Base-by-base conservation (phyloP, 805 yeast species). In the Metschnikowia picachoensis region DNA sequence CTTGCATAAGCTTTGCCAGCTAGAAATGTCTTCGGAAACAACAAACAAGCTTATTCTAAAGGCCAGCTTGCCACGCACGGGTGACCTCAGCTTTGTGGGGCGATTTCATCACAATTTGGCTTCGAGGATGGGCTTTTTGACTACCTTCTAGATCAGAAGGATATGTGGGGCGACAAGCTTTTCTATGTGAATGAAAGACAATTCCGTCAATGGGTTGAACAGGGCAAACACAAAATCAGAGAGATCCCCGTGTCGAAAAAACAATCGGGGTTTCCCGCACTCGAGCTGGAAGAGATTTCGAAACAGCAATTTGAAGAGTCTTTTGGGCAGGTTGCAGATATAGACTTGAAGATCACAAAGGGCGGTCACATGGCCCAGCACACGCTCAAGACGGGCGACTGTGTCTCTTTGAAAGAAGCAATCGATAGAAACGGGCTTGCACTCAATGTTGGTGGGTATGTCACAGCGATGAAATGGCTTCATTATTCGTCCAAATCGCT, bases 391-490 rank as follows among this genome's bases (percentile, higher is more conserved):
- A 15, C 25, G 3, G 51, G 55, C 8, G 54, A 41, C 2, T 35
- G 36, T 3, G 11, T 16, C 30, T 13, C 32, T 11, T 11, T 46
- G 64, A 37, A 36, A 41, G 61, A 59, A 2, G 44, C 57, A 6
- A 31, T 44, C 25, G 49, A 43, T 33, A 62, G 77, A 28, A 61
- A 58, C 14, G 77, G 78, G 0, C 56, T 68, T 9, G 63, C 77
- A 2, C 40, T 76, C 14, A 78, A 79, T 52, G 65, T 72, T 0
- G 85, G 86, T 0, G 78, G 79, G 0, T 60, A 73, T 8, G 65
- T 81, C 0, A 74, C 85, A 0, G 75, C 79, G 16, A 56, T 76
- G 47, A 73, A 76, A 9, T 83, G 88, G 88, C 53, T 72, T 6
- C 70, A 67, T 15, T 51, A 48, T 25, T 44, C 51, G 12, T 27